Percentiles rank a stretch among this genome's conserved stretches.
Evolutionary conservation across 2,329 filamentous ascomycete species (phyloP).

Genomic region (Penicillium oxalicum): DNA sequence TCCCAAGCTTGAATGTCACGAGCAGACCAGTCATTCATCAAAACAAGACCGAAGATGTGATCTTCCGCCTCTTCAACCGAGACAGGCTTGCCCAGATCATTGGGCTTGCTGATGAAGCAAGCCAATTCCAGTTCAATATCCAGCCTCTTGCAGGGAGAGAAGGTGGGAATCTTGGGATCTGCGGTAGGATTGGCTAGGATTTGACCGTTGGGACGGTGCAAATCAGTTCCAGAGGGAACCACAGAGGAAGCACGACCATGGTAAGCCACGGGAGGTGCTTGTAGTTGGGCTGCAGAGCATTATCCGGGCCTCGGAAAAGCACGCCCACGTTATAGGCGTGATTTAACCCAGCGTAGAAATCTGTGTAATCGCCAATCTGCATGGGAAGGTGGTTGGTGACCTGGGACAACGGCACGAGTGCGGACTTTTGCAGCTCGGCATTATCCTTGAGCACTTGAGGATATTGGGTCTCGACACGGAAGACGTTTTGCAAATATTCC

Average conservation of each 20-base stretch:
- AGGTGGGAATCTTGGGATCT: constrained; percentile 56
- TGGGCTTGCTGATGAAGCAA: constrained; percentile 63
- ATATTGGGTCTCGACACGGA: constrained; percentile 54
- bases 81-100: constrained; percentile 59
- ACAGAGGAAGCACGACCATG: constrained; percentile 72
- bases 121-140: constrained; percentile 79
- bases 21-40: constrained; percentile 85
- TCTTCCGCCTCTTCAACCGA: constrained; percentile 60
- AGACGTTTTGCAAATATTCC: constrained; percentile 61
- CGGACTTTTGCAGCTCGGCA: constrained; percentile 49
- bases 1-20: constrained; percentile 80
- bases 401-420: constrained; percentile 54
- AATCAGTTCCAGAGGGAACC: constrained; percentile 65
- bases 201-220: constrained; percentile 70
- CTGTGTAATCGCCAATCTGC: constrained; percentile 75
- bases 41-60: constrained; percentile 69
- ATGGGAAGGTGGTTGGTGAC: constrained; percentile 67
- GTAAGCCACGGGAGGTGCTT: constrained; percentile 72
- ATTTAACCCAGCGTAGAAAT: constrained; percentile 76
- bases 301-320: constrained; percentile 65
- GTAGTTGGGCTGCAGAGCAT: constrained; percentile 76
- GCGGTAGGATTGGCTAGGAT: constrained; percentile 60
- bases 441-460: constrained; percentile 61
- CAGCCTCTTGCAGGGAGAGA: constrained; percentile 59
- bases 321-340: constrained; percentile 69